Conservation (phyloP, 2,329 filamentous ascomycete species). For the Paecilomyces dactylethromorphus region DNA sequence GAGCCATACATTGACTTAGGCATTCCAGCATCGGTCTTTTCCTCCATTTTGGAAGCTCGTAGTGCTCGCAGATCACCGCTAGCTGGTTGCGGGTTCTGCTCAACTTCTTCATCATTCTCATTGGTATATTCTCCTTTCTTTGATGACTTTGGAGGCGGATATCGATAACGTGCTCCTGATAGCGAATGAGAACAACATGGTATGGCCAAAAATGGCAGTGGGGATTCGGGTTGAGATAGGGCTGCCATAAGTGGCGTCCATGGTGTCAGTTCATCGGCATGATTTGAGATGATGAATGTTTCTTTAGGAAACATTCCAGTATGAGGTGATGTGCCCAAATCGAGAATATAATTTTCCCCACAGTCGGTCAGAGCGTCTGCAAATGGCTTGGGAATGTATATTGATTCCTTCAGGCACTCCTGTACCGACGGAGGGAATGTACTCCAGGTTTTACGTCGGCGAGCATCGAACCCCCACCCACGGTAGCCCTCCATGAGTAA, state of each 20-base stretch:
- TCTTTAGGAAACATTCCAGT: constrained; percentile 61
- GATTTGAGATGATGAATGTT: constrained; percentile 94
- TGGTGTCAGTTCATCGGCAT: constrained; percentile 89
- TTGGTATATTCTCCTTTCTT: constrained; percentile 23
- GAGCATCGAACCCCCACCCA: constrained; percentile 89
- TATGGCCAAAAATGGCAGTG: constrained; percentile 81
- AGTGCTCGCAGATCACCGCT: constrained; percentile 36
- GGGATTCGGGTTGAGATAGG: constrained; percentile 46
- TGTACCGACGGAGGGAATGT: constrained; percentile 54
- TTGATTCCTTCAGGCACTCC: constrained; percentile 49
- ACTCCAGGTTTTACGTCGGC: constrained; percentile 76
- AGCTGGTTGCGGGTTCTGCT: constrained; percentile 21
- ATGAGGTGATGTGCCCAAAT: constrained; percentile 18
- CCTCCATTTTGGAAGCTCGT: constrained; percentile 27
- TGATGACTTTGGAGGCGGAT: constrained; percentile 21
- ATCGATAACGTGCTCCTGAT: constrained; percentile 64
- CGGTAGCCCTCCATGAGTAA: constrained; percentile 71
- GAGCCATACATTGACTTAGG: constrained; percentile 70
- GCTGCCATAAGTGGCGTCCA: constrained; percentile 90
- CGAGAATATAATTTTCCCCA: neutral
- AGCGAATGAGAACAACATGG: constrained; percentile 92
- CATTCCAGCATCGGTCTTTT: constrained; percentile 23
- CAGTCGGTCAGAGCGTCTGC: constrained; percentile 14
- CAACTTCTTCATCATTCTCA: constrained; percentile 4
- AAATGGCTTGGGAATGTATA: constrained; percentile 54